A percentile compares a stretch with the other conserved stretches of the same genome.
phyloP scores from a whole-genome alignment of 2,329 filamentous ascomycete species.

The Scedosporium aurantiacum region DNA sequence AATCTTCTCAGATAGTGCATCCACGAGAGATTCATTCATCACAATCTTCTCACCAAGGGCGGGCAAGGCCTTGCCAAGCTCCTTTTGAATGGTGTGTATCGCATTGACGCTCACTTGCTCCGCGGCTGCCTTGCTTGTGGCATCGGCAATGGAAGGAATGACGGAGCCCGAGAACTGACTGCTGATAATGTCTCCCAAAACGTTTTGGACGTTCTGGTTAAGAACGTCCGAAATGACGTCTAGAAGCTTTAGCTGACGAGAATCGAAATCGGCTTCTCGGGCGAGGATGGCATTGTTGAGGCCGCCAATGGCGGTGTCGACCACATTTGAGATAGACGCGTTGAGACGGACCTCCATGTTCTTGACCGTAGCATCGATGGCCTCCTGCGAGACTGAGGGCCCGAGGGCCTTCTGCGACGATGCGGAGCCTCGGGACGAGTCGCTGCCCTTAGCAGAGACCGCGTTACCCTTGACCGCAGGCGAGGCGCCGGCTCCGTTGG shows the following conservation, averaged over 20 bases:
- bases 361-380: conserved; percentile 41
- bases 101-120: conserved; percentile 62
- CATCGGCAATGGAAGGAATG: conserved; percentile 60
- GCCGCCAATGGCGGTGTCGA: conserved; percentile 42
- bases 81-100: conserved; percentile 55
- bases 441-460: conserved; percentile 20
- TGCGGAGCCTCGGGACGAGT: conserved; percentile 9
- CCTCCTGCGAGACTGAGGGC: conserved; percentile 28
- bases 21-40: conserved; percentile 2
- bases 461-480: conserved; percentile 20
- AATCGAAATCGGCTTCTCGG: conserved; percentile 40
- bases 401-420: conserved; percentile 10
- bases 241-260: conserved; percentile 42
- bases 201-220: conserved; percentile 55
- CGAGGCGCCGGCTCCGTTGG: conserved; percentile 24
- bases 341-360: conserved; percentile 42
- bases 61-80: conserved; percentile 62
- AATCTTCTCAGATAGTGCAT: conserved; percentile 4
- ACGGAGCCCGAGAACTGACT: conserved; percentile 65
- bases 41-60: conserved; percentile 33
- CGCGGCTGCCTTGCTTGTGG: conserved; percentile 56
- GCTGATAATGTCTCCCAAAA: conserved; percentile 64
- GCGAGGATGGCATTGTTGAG: conserved; percentile 52
- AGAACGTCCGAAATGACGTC: conserved; percentile 49
- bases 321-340: conserved; percentile 35